Base-by-base conservation (phyloP, 768 basidiomycete species). In the Harrya chromipes region DNA sequence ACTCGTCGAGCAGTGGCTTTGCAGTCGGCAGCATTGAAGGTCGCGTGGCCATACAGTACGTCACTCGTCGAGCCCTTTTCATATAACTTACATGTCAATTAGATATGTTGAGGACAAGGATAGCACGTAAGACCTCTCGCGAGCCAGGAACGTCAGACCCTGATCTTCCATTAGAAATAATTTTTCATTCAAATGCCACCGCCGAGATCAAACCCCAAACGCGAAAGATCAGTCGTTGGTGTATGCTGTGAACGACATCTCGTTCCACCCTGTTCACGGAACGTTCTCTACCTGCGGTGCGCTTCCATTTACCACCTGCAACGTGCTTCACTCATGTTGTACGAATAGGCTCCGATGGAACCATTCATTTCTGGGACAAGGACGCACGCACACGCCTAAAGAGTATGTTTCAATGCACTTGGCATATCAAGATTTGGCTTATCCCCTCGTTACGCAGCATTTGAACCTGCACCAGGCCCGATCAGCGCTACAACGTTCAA, bases 351-450 rank as follows among this genome's bases (percentile, higher is more conserved):
- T 78, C 87, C 37, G 91, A 94, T 56, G 91, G 91, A 17, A 86
- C 86, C 3, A 84, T 94, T 65, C 87, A 91, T 76, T 90, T 88
- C 68, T 95, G 93, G 93, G 93, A 97, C 70, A 94, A 93, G 70
- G 88, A 94, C 58, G 84, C 88, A 8, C 85, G 93, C 50, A 92
- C 88, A 7, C 85, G 94, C 35, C 79, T 97, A 72, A 97, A 94
- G 73, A 84, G 92, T 94, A 57, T 41, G 55, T 50, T 37, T 40
- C n/a, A 17, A 24, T 29, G 9, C 20, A 12, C 39, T 20, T 35
- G 24, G 5, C 8, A 11, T 14, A 6, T 40, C 21, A 13, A 23
- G 26, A 26, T 43, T 17, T 38, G 21, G 51, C 47, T 54, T 16
- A 50, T 50, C 17, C 31, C 23, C 20, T 34, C 8, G 24, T 46